These are phyloP conservation scores for Aegilops sharonensis DNA, from an alignment of 176 grass and related monocot genomes.

Conservation along the genomic window DNA sequence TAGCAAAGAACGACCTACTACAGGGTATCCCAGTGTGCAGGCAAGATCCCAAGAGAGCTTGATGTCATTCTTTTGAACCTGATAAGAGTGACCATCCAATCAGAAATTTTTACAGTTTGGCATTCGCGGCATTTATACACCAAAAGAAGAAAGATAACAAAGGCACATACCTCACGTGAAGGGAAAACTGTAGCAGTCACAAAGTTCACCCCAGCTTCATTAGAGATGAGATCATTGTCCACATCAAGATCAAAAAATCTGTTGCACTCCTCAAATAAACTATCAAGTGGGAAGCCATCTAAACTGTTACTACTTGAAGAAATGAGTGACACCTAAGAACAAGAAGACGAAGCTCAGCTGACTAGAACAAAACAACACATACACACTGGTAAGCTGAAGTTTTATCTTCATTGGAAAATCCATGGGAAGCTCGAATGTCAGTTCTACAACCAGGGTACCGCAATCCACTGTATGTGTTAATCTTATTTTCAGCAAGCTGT, in stretches of 20 bases:
- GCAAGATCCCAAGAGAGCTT: constrained; percentile 88
- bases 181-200: constrained; percentile 69
- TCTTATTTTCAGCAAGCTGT: background rate
- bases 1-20: constrained; percentile 48
- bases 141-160: constrained; percentile 1
- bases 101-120: constrained; percentile 22
- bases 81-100: constrained; percentile 10
- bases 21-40: constrained; percentile 63
- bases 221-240: constrained; percentile 34
- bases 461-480: background rate
- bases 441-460: background rate
- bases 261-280: constrained; percentile 50
- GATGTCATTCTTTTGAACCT: constrained; percentile 79
- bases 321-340: constrained; percentile 63
- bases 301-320: constrained; percentile 14
- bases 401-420: constrained; percentile 3
- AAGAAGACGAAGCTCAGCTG: constrained; percentile 10
- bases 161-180: constrained; percentile 51
- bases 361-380: constrained; percentile 23
- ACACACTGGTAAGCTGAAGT: background rate
- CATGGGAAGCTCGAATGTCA: background rate
- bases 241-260: constrained; percentile 52
- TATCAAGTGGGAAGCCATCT: constrained; percentile 40
- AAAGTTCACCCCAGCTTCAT: constrained; percentile 60
- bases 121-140: constrained; percentile 8